phyloP scores from a whole-genome alignment of 768 basidiomycete species.

The Lactarius quietus region DNA sequence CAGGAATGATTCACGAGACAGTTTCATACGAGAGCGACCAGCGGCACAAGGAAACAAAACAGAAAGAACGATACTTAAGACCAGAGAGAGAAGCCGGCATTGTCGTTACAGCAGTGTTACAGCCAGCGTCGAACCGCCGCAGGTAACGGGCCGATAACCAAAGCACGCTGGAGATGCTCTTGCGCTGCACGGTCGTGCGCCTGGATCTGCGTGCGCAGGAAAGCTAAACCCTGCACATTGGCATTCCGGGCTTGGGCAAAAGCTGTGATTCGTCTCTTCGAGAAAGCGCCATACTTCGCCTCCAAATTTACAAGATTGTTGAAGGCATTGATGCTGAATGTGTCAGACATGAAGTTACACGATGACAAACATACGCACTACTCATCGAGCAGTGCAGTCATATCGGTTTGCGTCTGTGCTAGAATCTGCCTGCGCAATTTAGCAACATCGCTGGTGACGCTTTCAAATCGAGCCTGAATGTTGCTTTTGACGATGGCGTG shows the following conservation, averaged over 20 bases:
- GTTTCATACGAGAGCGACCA: neutral
- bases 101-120: slow-evolving; percentile 4
- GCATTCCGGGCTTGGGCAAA: slow-evolving; percentile 8
- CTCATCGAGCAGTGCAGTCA: slow-evolving; percentile 18
- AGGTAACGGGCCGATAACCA: slow-evolving; percentile 13
- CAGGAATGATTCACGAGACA: neutral
- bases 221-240: neutral
- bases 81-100: neutral
- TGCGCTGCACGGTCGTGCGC: slow-evolving; percentile 18
- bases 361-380: slow-evolving; percentile 12
- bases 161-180: slow-evolving; percentile 5
- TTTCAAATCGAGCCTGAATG: slow-evolving; percentile 21
- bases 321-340: slow-evolving; percentile 13
- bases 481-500: slow-evolving; percentile 16
- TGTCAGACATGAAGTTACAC: slow-evolving; percentile 2
- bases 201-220: slow-evolving; percentile 10
- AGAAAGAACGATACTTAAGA: neutral
- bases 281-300: slow-evolving; percentile 19
- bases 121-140: slow-evolving; percentile 18
- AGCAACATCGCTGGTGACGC: slow-evolving; percentile 7
- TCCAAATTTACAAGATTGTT: slow-evolving; percentile 20
- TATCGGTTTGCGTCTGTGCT: slow-evolving; percentile 16
- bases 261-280: slow-evolving; percentile 14
- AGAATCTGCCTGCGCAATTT: slow-evolving; percentile 20
- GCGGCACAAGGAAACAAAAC: neutral